Base-by-base conservation (phyloP, 1,284 basidiomycete species). In the Cryptococcus sp. region DNA sequence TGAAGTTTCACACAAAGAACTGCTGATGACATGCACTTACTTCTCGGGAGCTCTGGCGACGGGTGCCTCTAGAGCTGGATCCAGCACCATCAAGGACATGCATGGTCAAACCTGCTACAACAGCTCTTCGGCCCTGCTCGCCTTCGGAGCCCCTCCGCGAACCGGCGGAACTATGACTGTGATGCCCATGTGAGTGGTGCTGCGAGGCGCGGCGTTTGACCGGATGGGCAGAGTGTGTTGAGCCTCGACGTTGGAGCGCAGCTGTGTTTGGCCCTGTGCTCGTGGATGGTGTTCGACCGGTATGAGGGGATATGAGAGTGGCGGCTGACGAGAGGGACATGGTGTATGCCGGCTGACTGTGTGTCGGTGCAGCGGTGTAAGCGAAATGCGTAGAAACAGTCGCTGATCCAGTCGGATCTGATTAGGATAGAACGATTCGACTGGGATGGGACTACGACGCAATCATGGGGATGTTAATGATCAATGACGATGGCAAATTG, bases 91-190 rank as follows among this genome's bases (percentile, higher is more conserved):
- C 73, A 41, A 77, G 53, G 1, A 62, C 62, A 44, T 73, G 68
- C 75, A 77, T 77, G 8, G 71, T 63, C 31, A 77, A 53, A 7
- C 74, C 75, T 16, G 74, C 72, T 0, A 62, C 65, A 47, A 73
- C 25, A 7, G 72, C 75, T 31, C 74, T 63, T n/a, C 71, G 59
- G 1, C 75, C 74, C 20, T 50, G 42, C 44, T 77, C 75, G 4
- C 71, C 64, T 27, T 74, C 75, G 23, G 62, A 67, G 8, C 57
- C 45, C 25, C 73, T 61, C 23, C 70, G 61, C 22, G 50, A n/a
- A 20, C 35, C 35, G 15, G 23, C 51, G 46, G 57, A 55, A 42
- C 20, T 44, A 23, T 57, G 55, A 56, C 16, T 64, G 64, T 5
- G 42, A 54, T 3, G 53, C 20, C 49, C 55, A 31, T 60, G 64